These are phyloP conservation scores for Thermochaetoides thermophila DNA, from an alignment of 495 filamentous ascomycete species.

Conservation along the genomic window DNA sequence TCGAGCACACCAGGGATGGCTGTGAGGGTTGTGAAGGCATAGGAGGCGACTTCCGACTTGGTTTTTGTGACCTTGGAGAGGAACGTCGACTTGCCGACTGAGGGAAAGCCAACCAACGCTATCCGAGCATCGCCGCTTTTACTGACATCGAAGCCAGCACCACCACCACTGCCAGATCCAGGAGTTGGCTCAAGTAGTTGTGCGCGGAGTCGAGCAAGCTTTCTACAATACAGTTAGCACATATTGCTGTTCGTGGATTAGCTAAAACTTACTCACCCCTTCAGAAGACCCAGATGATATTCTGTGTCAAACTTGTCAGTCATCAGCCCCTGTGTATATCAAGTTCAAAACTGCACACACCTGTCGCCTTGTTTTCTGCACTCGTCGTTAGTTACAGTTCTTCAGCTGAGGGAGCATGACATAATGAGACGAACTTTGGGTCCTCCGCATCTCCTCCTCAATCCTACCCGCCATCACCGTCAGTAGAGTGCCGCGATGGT, in stretches of 20 bases:
- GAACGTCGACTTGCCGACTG: conserved; percentile 97
- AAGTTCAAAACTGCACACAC: conserved; percentile 29
- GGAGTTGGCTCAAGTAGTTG: conserved; percentile 87
- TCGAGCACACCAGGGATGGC: conserved; percentile 96
- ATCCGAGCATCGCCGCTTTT: conserved; percentile 97
- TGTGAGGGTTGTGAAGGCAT: conserved; percentile 95
- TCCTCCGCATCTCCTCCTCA: conserved; percentile 98
- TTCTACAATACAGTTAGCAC: conserved; percentile 38
- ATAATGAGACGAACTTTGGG: conserved; percentile 67
- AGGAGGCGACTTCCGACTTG: conserved; percentile 88
- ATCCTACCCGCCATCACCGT: conserved; percentile 45
- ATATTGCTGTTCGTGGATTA: background rate
- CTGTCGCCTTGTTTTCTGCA: conserved; percentile 96
- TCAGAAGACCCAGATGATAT: conserved; percentile 94
- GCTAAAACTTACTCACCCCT: conserved; percentile 49
- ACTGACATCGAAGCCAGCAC: conserved; percentile 84
- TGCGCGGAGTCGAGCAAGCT: conserved; percentile 87
- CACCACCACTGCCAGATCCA: conserved; percentile 59
- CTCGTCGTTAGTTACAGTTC: conserved; percentile 22
- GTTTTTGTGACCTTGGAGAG: conserved; percentile 98
- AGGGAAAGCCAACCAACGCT: conserved; percentile 93
- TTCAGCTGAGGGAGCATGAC: too few relatives aligned
- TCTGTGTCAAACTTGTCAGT: conserved; percentile 35
- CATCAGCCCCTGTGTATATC: background rate
- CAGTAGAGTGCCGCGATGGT: conserved; percentile 6